Conservation (phyloP, 2,329 filamentous ascomycete genomes). For the Ceratocystis albifundus region DNA sequence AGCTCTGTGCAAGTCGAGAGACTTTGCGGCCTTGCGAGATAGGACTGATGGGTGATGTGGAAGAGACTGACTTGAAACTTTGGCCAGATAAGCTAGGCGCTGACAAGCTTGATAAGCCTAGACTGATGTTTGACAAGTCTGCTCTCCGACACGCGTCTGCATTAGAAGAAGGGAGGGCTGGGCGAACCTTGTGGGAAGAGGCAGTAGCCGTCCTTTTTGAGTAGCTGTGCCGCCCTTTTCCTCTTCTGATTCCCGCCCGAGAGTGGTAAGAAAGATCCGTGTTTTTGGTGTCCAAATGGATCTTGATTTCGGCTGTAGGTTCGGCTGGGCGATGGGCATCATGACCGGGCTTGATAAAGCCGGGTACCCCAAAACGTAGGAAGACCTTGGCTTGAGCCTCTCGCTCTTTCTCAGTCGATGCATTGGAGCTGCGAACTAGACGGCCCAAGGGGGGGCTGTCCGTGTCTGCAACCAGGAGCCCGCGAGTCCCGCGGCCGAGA, state of each 20-base stretch:
- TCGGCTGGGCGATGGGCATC: neutral
- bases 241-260: neutral
- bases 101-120: slow-evolving; percentile 16
- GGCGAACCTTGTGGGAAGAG: neutral
- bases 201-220: neutral
- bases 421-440: slow-evolving; percentile 32
- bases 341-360: neutral
- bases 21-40: slow-evolving; percentile 21
- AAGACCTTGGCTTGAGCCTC: slow-evolving; percentile 10
- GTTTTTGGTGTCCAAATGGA: neutral
- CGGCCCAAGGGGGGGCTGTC: slow-evolving; percentile 35
- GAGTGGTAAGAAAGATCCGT: neutral
- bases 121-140: neutral
- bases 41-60: slow-evolving; percentile 22
- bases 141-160: neutral
- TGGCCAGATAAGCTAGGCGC: slow-evolving; percentile 21
- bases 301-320: neutral
- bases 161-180: slow-evolving; percentile 1
- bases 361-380: neutral
- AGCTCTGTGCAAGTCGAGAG: neutral
- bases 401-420: neutral
- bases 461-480: slow-evolving; percentile 57
- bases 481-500: slow-evolving; percentile 56
- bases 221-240: neutral
- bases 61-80: neutral